phyloP scores from a whole-genome alignment of 1,284 basidiomycete genomes.

The Inonotus hispidus region DNA sequence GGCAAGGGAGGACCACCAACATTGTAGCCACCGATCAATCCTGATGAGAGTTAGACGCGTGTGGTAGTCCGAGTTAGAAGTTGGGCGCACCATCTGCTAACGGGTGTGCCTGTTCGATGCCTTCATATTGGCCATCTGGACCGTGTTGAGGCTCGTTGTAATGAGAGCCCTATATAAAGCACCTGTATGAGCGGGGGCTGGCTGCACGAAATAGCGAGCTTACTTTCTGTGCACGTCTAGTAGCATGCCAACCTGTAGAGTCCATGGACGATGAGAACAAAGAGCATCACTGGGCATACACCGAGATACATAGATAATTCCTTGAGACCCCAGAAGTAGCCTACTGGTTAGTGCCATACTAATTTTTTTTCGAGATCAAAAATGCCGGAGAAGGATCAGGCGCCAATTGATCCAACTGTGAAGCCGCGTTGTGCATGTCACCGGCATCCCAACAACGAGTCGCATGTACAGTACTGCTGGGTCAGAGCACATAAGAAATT shows the following conservation, averaged over 20 bases:
- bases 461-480: neutral
- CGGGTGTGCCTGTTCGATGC: constrained; percentile 52
- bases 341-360: neutral
- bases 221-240: constrained; percentile 11
- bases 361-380: neutral
- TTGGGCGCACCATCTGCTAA: constrained; percentile 34
- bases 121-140: constrained; percentile 45
- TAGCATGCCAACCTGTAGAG: constrained; percentile 15
- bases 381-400: neutral
- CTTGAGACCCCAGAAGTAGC: neutral
- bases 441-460: neutral
- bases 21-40: constrained; percentile 51
- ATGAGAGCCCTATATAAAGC: constrained; percentile 8
- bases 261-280: constrained; percentile 10
- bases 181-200: neutral
- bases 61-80: neutral
- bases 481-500: too few species aligned
- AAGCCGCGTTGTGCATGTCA: neutral
- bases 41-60: constrained; percentile 29
- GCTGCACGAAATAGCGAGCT: neutral
- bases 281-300: neutral
- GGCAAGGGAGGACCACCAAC: constrained; percentile 5
- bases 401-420: neutral
- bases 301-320: neutral
- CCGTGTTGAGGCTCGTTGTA: constrained; percentile 34